Conservation (phyloP, 495 filamentous ascomycete species). For the Aspergillus saccharolyticus region DNA sequence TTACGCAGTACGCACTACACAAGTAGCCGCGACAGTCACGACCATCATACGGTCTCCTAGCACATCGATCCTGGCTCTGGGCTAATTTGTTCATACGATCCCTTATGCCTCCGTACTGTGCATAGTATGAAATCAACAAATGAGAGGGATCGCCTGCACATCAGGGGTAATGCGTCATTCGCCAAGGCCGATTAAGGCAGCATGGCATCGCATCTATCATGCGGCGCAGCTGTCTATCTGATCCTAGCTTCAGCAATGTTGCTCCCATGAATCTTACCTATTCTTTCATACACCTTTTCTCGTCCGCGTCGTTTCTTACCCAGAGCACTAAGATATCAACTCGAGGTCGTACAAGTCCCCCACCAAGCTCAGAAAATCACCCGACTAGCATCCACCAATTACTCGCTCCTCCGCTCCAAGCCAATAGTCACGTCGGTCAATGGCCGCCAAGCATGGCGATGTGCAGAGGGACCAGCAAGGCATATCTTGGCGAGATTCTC, state of each 20-base stretch:
- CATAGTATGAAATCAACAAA: neutral
- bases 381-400: neutral
- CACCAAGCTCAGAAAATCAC: neutral
- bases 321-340: neutral
- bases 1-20: neutral
- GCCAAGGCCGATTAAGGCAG: neutral
- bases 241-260: neutral
- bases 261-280: no score
- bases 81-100: neutral
- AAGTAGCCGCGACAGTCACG: neutral
- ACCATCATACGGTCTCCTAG: neutral
- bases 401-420: neutral
- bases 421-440: slow-evolving; percentile 1
- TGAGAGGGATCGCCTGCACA: neutral
- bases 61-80: no score
- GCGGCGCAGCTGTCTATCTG: neutral
- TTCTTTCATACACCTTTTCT: neutral
- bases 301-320: neutral
- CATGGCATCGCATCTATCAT: neutral
- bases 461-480: slow-evolving; percentile 9
- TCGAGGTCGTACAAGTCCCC: neutral
- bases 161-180: neutral
- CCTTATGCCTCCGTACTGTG: no score
- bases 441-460: slow-evolving; percentile 13
- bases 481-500: slow-evolving; percentile 6